Base-by-base conservation (phyloP, 805 yeast species). In the Metschnikowia lunata region DNA sequence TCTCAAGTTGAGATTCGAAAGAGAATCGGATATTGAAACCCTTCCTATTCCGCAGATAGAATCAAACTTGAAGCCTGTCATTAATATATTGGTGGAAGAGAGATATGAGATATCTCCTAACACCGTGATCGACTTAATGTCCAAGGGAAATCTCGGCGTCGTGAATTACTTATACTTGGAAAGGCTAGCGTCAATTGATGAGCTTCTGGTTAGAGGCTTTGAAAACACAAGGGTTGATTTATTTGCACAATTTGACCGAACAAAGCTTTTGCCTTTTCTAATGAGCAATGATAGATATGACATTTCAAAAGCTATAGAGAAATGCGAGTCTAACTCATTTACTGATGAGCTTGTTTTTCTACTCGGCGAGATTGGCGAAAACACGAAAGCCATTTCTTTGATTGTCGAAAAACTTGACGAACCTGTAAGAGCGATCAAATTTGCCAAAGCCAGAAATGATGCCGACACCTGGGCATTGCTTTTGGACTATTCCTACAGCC, bases 341-440 rank as follows among this genome's bases (percentile, higher is more conserved):
- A 74, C 72, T 34, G 79, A 83, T 34, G 98, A 91, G 56, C 69
- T 89, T 34, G 95, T 93, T 0, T 89, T 80, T 56, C 63, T 93
- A 28, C 73, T 88, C 48, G 95, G 96, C 5, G 79, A 80, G 54
- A 82, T 86, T 26, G 98, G 99, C 1, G 85, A 86, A 52, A 80
- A 82, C 45, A 75, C 75, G 48, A 76, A 79, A 48, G 98, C 98
- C 0, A 65, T 91, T 54, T 75, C 72, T 45, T 68, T 93, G 35
- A 88, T 93, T 12, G 80, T 89, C 33, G 84, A 86, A 50, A 76
- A 86, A 53, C 65, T 90, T 40, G 74, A 83, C 43, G 93, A 91
- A 59, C 91, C 96, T 0, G 75, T 76, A 34, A 72, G 78, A 50
- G 98, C 98, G 0, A 85, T 93, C 23, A 75, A 74, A 13, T 93